These are phyloP conservation scores for Rhizomucor miehei DNA, from an alignment of 371 early-diverging fungal species.

Conservation along the genomic window DNA sequence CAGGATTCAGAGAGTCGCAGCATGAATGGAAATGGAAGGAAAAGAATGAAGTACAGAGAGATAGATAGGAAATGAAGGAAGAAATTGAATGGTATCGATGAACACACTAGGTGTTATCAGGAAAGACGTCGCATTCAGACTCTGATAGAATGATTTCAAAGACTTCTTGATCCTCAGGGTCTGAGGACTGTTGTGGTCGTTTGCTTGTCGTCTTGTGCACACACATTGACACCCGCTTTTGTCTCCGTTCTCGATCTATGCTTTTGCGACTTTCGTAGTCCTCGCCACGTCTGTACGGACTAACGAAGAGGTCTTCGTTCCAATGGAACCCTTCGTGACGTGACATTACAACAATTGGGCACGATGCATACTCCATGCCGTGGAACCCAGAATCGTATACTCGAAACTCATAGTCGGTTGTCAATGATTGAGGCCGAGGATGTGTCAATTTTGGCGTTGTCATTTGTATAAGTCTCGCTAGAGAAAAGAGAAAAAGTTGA, in stretches of 20 bases:
- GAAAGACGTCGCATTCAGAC: too few relatives aligned
- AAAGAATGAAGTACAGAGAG: too few relatives aligned
- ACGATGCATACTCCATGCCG: conserved; percentile 6
- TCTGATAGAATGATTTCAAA: too few relatives aligned
- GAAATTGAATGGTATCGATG: too few relatives aligned
- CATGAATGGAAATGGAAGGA: too few relatives aligned
- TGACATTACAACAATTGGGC: conserved; percentile 20
- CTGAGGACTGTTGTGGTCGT: too few relatives aligned
- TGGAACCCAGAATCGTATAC: conserved; percentile 22
- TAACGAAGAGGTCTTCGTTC: conserved; percentile 23
- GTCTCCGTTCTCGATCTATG: conserved; percentile 9
- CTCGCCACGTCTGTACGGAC: conserved; percentile 8
- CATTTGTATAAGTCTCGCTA: not conserved
- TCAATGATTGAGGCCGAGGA: conserved; percentile 11
- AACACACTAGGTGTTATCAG: too few relatives aligned
- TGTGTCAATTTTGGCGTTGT: not conserved
- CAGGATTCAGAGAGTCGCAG: too few relatives aligned
- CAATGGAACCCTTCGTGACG: conserved; percentile 26
- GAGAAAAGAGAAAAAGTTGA: not conserved
- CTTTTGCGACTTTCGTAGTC: conserved; percentile 16
- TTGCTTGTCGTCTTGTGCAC: not conserved
- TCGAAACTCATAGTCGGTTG: conserved; percentile 31
- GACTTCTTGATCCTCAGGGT: too few relatives aligned
- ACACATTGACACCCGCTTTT: conserved; percentile 1
- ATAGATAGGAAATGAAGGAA: too few relatives aligned